Conservation (phyloP, 192 early-diverging fungal genomes). For the Dissophora ornata region DNA sequence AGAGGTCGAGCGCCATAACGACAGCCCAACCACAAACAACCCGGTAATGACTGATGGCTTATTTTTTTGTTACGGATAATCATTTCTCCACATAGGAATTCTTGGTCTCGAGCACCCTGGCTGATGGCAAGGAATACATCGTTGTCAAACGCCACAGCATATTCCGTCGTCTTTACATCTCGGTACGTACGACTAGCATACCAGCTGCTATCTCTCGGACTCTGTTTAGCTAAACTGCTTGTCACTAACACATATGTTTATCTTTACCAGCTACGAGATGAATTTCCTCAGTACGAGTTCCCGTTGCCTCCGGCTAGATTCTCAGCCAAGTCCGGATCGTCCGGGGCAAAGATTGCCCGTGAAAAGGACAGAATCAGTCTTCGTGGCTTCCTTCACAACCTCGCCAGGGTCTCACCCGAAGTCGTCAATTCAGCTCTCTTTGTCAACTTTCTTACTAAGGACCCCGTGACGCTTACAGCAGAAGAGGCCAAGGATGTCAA, state of each 20-base stretch:
- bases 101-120: conserved; percentile 48
- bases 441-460: conserved; percentile 53
- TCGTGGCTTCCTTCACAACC: conserved; percentile 55
- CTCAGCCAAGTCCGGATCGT: conserved; percentile 27
- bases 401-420: conserved; percentile 38
- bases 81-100: conserved; percentile 49
- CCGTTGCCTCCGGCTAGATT: conserved; percentile 57
- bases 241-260: no score
- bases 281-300: conserved; percentile 60
- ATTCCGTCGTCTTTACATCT: conserved; percentile 57
- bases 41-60: no score
- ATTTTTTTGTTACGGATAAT: no score
- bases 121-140: conserved; percentile 29
- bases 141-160: conserved; percentile 61
- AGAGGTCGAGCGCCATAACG: neutral
- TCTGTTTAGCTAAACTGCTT: no score
- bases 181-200: no score
- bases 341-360: conserved; percentile 34
- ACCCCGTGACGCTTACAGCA: conserved; percentile 46
- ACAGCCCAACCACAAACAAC: conserved; percentile 9
- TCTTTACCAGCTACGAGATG: conserved; percentile 57
- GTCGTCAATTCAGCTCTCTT: conserved; percentile 48
- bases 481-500: conserved; percentile 54
- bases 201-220: no score
- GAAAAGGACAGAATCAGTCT: conserved; percentile 65